A percentile compares a stretch with the other conserved stretches of the same genome.
phyloP scores from a whole-genome alignment of 768 basidiomycete genomes.

The Botryobasidium botryosum region DNA sequence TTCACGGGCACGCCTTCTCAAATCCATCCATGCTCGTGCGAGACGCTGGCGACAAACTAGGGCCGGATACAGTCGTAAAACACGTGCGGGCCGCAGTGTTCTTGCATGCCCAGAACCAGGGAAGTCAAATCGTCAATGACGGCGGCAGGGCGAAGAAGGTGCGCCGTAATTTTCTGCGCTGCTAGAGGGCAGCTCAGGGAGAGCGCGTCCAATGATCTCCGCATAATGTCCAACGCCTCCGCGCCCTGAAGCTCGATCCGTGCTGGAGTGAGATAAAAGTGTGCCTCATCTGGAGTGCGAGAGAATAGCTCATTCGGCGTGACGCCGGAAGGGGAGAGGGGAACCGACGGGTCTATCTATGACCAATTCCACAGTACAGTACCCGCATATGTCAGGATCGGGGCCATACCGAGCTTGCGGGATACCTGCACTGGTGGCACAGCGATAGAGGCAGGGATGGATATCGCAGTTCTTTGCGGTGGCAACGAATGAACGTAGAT shows the following conservation, averaged over 20 bases:
- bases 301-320: slow-evolving; percentile 41
- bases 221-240: slow-evolving; percentile 72
- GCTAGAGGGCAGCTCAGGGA: slow-evolving; percentile 63
- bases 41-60: slow-evolving; percentile 78
- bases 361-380: slow-evolving; percentile 70
- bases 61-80: slow-evolving; percentile 86
- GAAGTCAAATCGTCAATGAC: slow-evolving; percentile 47
- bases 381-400: slow-evolving; percentile 80
- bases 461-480: slow-evolving; percentile 25
- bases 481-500: slow-evolving; percentile 56
- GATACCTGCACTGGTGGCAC: slow-evolving; percentile 66
- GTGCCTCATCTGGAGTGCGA: slow-evolving; percentile 57
- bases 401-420: slow-evolving; percentile 57
- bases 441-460: slow-evolving; percentile 53
- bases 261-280: slow-evolving; percentile 76
- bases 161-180: slow-evolving; percentile 44
- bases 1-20: slow-evolving; percentile 58
- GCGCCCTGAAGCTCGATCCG: slow-evolving; percentile 82
- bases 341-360: slow-evolving; percentile 9
- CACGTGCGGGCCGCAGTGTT: slow-evolving; percentile 51
- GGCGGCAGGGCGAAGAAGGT: slow-evolving; percentile 41
- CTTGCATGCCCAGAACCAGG: slow-evolving; percentile 45
- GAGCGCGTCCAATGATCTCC: slow-evolving; percentile 68
- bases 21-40: slow-evolving; percentile 24
- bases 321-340: slow-evolving; percentile 30